Evolutionary conservation across 768 basidiomycete species (phyloP), one percentile per base, ranked within the genome.

Genomic region (Suillus spraguei): DNA sequence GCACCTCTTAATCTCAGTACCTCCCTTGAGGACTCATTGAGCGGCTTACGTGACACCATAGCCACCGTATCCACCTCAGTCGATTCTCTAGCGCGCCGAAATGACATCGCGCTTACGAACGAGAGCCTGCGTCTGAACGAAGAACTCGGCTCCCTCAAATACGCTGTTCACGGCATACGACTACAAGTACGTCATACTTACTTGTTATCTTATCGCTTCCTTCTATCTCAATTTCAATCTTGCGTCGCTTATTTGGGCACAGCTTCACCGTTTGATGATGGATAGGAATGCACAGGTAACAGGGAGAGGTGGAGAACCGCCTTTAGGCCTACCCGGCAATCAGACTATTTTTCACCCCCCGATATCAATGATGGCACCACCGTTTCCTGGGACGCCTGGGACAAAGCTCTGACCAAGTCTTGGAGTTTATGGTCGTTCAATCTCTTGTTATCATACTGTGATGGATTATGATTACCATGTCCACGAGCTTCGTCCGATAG

Each of bases 201-300:
- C 47, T 60, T 33, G 39, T 42, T 14, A 59, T 58, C 60, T 62
- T 68, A 61, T 61, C 53, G 49, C 16, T 33, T 60, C 59, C 55
- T 60, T 61, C 42, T 50, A 33, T 62, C 42, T 69, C 64, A 54
- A 38, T 53, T 53, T 53, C 52, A 35, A 53, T 53, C 33, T 53
- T 50, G 36, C 54, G 44, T 55, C 22, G n/a, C 56, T 66, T 65
- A 56, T 65, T 60, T 59, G 38, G 42, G 63, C 61, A 62, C 69
- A 87, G 85, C 72, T 87, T 60, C 90, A 91, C 69, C 81, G 83
- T 54, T 83, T 92, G 65, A 88, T 92, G 88, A 86, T 90, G 87
- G 89, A 91, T 47, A 81, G 88, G 63, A 90, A 88, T 74, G 83
- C 83, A 17, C 83, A 83, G 66, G 76, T 84, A 58, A 84, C 82